phyloP scores from a whole-genome alignment of 768 basidiomycete genomes.

The Dioszegia crocea region DNA sequence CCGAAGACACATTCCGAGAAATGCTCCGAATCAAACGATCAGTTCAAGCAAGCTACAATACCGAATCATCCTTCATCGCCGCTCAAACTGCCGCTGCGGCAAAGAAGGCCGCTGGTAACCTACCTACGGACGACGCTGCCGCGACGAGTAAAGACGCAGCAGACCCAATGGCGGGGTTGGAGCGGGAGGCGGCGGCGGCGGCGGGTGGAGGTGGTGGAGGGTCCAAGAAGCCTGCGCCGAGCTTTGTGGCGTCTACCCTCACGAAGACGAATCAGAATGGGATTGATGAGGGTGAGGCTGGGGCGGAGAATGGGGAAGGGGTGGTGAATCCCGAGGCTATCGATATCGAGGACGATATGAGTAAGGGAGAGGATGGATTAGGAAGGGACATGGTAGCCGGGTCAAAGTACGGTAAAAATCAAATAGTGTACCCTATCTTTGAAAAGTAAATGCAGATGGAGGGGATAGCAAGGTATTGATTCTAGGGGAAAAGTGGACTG shows the following conservation, averaged over 20 bases:
- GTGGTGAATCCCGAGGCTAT: conserved; percentile 53
- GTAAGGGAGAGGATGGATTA: conserved; percentile 12
- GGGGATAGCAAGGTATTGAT: no score
- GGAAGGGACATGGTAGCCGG: neutral
- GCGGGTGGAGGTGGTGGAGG: conserved; percentile 1
- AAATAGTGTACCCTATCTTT: no score
- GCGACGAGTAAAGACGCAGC: conserved; percentile 49
- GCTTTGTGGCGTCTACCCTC: conserved; percentile 43
- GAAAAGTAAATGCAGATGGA: no score
- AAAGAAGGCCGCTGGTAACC: conserved; percentile 53
- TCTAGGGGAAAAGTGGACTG: no score
- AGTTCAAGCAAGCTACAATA: conserved; percentile 98
- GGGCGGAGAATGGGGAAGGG: conserved; percentile 54
- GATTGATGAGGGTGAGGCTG: conserved; percentile 52
- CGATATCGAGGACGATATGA: conserved; percentile 49
- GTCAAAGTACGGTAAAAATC: neutral
- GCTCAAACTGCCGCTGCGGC: conserved; percentile 77
- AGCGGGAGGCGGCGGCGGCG: conserved; percentile 33
- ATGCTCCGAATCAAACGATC: conserved; percentile 83
- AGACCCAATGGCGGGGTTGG: conserved; percentile 79
- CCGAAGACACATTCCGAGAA: conserved; percentile 88
- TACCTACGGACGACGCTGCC: conserved; percentile 53
- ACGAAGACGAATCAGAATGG: conserved; percentile 34
- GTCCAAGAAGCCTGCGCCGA: conserved; percentile 31
- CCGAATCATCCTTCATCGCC: conserved; percentile 74